Base-by-base conservation (phyloP, 257 asterid genomes). In the Cinchona pubescens region DNA sequence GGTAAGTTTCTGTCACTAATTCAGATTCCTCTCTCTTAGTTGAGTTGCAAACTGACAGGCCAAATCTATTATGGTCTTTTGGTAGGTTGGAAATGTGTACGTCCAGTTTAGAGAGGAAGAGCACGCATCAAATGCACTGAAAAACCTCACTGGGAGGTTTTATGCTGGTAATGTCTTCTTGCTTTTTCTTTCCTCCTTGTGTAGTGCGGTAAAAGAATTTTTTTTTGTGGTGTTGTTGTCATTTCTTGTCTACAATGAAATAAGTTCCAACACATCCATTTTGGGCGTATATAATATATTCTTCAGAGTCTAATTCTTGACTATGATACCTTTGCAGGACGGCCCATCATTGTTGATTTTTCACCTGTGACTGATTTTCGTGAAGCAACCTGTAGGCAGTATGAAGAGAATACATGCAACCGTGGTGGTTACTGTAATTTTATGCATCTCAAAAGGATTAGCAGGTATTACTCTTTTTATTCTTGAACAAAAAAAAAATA, bases 391-490 rank as follows among this genome's bases (percentile, higher is more conserved):
- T 95, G 99, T 78, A 82, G 98, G 88, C 99, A 95, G 85, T 95
- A 95, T 23, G 98, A 95, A 85, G 98, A 95, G 80, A 89, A 91
- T 67, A 84, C 91, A 69, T 95, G 99, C 85, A 91, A 89, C 80
- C 99, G 99, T 77, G 97, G 98, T 81, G 98, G 99, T n/a, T 92
- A 95, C 86, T 95, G 99, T 83, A 95, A 95, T 80, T 95, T 95
- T 80, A 95, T 95, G 99, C 99, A 92, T 85, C 94, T 91, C 85
- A 95, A 91, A 86, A 88, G 86, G 85, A 92, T 95, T 77, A 76
- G 98, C 91, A 90, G 97, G 99, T 92, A 67, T 74, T 60, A 4
- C 32, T 70, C 19, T 51, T 61, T 37, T 15, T 53, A 23, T 32
- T 3, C 25, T 35, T 18, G 37, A 42, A 27, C 7, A 10, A 23